Percentiles rank a stretch among this genome's conserved stretches.
phyloP scores from a whole-genome alignment of 306 rosid species.

The Clitoria ternatea region DNA sequence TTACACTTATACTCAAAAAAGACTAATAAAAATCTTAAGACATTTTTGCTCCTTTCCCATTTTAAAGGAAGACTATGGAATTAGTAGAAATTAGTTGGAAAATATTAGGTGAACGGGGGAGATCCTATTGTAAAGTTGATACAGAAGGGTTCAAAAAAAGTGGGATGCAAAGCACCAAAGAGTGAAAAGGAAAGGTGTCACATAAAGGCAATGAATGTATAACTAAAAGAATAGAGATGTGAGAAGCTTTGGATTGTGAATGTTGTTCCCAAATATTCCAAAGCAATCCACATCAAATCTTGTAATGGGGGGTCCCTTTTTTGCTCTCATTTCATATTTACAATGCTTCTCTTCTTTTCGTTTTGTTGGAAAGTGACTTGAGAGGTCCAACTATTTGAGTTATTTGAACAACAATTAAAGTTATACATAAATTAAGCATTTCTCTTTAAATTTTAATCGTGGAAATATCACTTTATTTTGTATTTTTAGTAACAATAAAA shows the following conservation, averaged over 20 bases:
- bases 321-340: neutral
- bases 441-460: too few relatives aligned
- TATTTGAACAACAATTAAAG: too few relatives aligned
- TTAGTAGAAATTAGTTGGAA: neutral
- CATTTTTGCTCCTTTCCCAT: neutral
- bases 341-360: neutral
- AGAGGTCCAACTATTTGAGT: too few relatives aligned
- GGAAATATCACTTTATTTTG: too few relatives aligned
- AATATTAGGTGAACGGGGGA: neutral
- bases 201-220: conserved; percentile 36
- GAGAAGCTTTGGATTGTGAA: conserved; percentile 50
- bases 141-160: conserved; percentile 15
- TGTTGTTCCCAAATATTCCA: conserved; percentile 69
- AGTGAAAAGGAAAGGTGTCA: conserved; percentile 44
- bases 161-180: conserved; percentile 30
- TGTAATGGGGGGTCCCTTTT: conserved; percentile 39
- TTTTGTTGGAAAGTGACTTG: neutral
- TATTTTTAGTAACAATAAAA: too few relatives aligned
- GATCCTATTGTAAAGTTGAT: neutral
- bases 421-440: too few relatives aligned
- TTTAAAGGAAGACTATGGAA: neutral
- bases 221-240: conserved; percentile 30
- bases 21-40: too few relatives aligned
- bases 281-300: conserved; percentile 53
- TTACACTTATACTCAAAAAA: too few relatives aligned